Base-by-base conservation (phyloP, 306 rosid genomes). In the Medicago ruthenica region DNA sequence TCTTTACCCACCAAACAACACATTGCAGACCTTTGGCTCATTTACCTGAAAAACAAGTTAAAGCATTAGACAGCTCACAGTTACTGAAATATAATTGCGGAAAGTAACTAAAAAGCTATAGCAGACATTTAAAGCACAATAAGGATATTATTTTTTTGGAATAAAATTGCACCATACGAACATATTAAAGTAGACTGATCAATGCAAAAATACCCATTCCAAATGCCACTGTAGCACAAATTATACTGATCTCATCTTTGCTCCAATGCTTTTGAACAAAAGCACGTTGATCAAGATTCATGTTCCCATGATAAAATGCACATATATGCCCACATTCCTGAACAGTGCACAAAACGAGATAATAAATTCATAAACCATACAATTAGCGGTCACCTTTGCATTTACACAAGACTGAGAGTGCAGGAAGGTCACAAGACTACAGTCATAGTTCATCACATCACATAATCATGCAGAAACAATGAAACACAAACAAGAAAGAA, bases 211-310 rank as follows among this genome's bases (percentile, higher is more conserved):
- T 95, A 95, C 98, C 98, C 98, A 95, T 95, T 86, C 98, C 98
- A 89, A 95, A 95, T 81, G 98, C 98, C 83, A 95, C 96, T 17
- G 98, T 95, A 62, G 98, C 98, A 76, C 98, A 95, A 62, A 95
- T 95, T 55, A 95, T 83, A 47, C 90, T 92, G 69, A 95, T 83
- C 85, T 95, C 98, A 80, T 95, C 97, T 88, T 92, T 95, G 83
- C 98, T 95, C 97, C 98, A 95, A 79, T 95, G 98, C 82, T 86
- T 90, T 79, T 95, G 98, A 80, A 92, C 86, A 75, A 79, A 86
- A 80, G 98, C 53, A 76, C 98, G 96, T 77, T 85, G 97, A 79
- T 93, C 69, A 75, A 93, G 92, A 73, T 95, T 97, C 97, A 95
- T 90, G 83, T 68, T 95, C 70, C 97, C 98, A 68, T 95, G 98